These are phyloP conservation scores for Pythium brassicae DNA, from an alignment of 352 stramenopile species.

Conservation along the genomic window DNA sequence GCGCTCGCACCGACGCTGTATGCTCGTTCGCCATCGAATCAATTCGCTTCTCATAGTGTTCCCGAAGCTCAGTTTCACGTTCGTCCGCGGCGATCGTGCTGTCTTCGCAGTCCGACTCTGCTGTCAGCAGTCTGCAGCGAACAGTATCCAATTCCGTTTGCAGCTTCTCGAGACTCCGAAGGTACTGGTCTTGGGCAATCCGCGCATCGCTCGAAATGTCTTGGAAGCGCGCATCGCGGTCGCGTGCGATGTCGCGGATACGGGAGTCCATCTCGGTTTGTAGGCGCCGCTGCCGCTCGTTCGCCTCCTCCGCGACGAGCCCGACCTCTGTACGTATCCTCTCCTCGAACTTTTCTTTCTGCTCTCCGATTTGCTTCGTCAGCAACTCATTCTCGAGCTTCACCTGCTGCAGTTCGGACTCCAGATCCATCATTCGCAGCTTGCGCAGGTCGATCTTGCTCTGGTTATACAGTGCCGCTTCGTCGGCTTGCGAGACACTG, in stretches of 20 bases:
- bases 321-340: slow-evolving; percentile 25
- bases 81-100: slow-evolving; percentile 34
- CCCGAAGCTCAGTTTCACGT: slow-evolving; percentile 17
- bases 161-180: slow-evolving; percentile 40
- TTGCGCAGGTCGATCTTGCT: slow-evolving; percentile 45
- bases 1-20: slow-evolving; percentile 7
- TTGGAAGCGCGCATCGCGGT: slow-evolving; percentile 28
- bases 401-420: slow-evolving; percentile 59
- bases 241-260: slow-evolving; percentile 17
- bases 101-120: slow-evolving; percentile 31
- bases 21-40: slow-evolving; percentile 16
- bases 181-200: slow-evolving; percentile 50
- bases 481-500: slow-evolving; percentile 44
- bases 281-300: slow-evolving; percentile 25
- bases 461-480: slow-evolving; percentile 55
- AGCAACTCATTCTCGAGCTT: slow-evolving; percentile 75
- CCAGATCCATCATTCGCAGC: slow-evolving; percentile 53
- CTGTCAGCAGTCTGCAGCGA: slow-evolving; percentile 21
- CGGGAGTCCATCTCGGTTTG: slow-evolving; percentile 25
- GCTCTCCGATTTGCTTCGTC: slow-evolving; percentile 39
- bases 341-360: slow-evolving; percentile 36
- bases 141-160: slow-evolving; percentile 38
- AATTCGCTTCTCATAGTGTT: slow-evolving; percentile 20
- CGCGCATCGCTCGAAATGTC: slow-evolving; percentile 35
- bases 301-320: slow-evolving; percentile 11